Percentiles rank a stretch among this genome's conserved stretches.
Conservation (phyloP, 495 filamentous ascomycete species). For the Tuber melanosporum region DNA sequence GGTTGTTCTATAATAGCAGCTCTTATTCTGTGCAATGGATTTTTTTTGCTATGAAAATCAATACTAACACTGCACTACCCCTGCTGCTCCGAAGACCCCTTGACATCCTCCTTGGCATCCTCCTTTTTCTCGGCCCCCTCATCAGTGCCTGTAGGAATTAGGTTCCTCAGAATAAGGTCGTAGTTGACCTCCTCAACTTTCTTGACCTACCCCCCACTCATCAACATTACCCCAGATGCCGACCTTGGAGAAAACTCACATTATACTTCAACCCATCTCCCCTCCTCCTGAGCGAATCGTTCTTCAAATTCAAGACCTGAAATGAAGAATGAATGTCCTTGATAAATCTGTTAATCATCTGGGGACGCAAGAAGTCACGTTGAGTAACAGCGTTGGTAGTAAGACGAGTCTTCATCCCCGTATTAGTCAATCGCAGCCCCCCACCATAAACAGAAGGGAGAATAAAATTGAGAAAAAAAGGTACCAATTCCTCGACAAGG, state of each 20-base stretch:
- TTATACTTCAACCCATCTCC: slow-evolving; percentile 93
- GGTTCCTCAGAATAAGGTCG: slow-evolving; percentile 77
- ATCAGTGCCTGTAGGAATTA: slow-evolving; percentile 51
- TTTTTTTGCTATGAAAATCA: neutral
- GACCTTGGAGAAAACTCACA: slow-evolving; percentile 49
- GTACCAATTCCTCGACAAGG: slow-evolving; percentile 83
- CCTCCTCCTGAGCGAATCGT: slow-evolving; percentile 78
- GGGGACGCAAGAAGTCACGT: slow-evolving; percentile 74
- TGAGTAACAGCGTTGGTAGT: slow-evolving; percentile 95
- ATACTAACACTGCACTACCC: neutral
- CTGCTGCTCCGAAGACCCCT: neutral
- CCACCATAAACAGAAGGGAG: neutral
- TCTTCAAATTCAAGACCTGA: slow-evolving; percentile 94
- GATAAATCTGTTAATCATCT: slow-evolving; percentile 82
- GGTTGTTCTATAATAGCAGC: neutral
- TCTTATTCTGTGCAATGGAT: neutral
- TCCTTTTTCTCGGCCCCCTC: slow-evolving; percentile 1
- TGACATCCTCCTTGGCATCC: neutral
- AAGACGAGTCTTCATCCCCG: slow-evolving; percentile 57
- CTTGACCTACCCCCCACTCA: slow-evolving; percentile 56
- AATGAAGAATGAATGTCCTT: slow-evolving; percentile 94
- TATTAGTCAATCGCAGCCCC: neutral
- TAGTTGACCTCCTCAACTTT: slow-evolving; percentile 98
- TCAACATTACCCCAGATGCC: neutral
- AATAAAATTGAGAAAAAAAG: slow-evolving; percentile 22